These are phyloP conservation scores for Saccharomycopsis schoenii DNA, from an alignment of 805 yeast species.

Conservation along the genomic window DNA sequence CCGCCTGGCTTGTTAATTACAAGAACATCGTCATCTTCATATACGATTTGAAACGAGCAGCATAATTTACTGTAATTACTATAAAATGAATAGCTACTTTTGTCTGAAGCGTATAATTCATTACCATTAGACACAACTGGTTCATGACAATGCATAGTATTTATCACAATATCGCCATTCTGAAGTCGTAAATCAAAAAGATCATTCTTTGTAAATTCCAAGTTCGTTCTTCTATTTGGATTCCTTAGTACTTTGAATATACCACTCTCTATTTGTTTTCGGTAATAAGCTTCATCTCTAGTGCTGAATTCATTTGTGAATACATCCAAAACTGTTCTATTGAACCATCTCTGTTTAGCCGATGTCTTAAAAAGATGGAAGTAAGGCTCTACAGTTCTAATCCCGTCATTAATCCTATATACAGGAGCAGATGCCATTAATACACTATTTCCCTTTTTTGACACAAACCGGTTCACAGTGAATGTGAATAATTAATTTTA, in stretches of 20 bases:
- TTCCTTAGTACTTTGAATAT: background rate
- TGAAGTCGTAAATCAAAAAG: background rate
- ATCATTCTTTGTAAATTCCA: background rate
- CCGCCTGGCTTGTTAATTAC: constrained; percentile 94
- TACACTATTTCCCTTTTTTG: background rate
- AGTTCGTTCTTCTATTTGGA: background rate
- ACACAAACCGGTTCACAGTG: too few relatives aligned
- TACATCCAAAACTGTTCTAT: constrained; percentile 26
- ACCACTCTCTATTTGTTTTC: background rate
- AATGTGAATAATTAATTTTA: background rate
- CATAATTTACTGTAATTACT: background rate
- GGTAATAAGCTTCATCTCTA: background rate
- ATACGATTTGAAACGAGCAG: constrained; percentile 34
- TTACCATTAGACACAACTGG: constrained; percentile 13
- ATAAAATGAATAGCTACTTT: background rate
- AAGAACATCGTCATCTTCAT: constrained; percentile 63
- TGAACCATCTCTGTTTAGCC: constrained; percentile 30
- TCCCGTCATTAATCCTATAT: constrained; percentile 21
- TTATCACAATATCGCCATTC: constrained; percentile 8
- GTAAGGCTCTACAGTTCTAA: constrained; percentile 29
- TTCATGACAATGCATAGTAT: constrained; percentile 15
- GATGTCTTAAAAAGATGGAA: constrained; percentile 23
- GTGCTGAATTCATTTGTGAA: constrained; percentile 26
- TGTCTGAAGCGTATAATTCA: background rate
- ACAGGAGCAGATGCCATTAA: constrained; percentile 1